Conservation (phyloP, 1,284 basidiomycete species). For the Schizophyllum amplum region DNA sequence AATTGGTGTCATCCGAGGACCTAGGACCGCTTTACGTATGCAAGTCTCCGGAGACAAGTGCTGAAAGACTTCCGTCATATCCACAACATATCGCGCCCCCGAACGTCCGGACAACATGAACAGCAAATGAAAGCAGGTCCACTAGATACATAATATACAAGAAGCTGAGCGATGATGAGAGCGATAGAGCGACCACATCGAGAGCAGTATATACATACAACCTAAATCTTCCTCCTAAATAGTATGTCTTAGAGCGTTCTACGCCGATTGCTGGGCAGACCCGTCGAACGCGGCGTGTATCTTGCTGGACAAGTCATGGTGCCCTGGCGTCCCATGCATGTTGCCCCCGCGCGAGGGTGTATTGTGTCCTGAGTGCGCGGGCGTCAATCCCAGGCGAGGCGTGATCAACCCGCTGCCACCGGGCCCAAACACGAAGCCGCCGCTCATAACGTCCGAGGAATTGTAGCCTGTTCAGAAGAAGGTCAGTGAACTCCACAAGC, state of each 20-base stretch:
- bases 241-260: neutral
- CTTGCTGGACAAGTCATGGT: constrained; percentile 25
- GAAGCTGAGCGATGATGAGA: neutral
- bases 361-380: constrained; percentile 33
- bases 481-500: constrained; percentile 5
- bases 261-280: neutral
- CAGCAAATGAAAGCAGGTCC: neutral
- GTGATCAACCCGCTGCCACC: constrained; percentile 73
- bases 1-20: neutral
- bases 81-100: neutral
- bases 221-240: neutral
- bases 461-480: constrained; percentile 58
- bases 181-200: neutral
- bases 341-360: constrained; percentile 26
- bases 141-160: neutral
- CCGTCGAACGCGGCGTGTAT: constrained; percentile 35
- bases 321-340: neutral
- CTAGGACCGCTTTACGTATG: neutral
- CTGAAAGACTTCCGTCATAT: neutral
- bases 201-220: neutral
- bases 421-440: constrained; percentile 74
- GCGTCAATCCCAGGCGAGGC: constrained; percentile 35
- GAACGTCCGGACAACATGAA: neutral
- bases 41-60: neutral
- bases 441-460: constrained; percentile 68